Percentiles rank a stretch among this genome's conserved stretches.
phyloP scores from a whole-genome alignment of 1,284 basidiomycete genomes.

The Cryptococcus sp. region DNA sequence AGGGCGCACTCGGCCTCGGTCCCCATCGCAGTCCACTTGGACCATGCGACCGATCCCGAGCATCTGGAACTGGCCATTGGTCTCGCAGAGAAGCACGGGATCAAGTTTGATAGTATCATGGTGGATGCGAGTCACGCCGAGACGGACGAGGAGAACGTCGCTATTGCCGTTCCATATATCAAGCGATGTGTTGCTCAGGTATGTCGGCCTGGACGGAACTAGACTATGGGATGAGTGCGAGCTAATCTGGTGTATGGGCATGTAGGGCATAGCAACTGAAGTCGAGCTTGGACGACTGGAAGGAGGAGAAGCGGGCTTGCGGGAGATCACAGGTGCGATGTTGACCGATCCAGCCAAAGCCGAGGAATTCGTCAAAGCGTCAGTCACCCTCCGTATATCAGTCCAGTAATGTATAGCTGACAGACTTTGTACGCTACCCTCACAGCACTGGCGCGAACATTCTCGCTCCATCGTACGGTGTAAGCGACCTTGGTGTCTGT shows the following conservation, averaged over 20 bases:
- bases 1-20: slow-evolving; percentile 57
- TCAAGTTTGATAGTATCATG: slow-evolving; percentile 54
- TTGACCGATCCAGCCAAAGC: slow-evolving; percentile 55
- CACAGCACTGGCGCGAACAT: slow-evolving; percentile 54
- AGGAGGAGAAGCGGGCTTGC: slow-evolving; percentile 56
- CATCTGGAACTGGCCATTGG: slow-evolving; percentile 54
- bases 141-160: slow-evolving; percentile 54
- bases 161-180: slow-evolving; percentile 49
- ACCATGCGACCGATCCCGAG: slow-evolving; percentile 56
- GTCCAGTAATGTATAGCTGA: too few relatives aligned
- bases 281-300: slow-evolving; percentile 57
- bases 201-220: neutral
- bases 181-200: slow-evolving; percentile 40
- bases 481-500: neutral
- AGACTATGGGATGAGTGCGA: neutral
- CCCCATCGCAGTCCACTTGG: slow-evolving; percentile 54
- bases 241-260: neutral
- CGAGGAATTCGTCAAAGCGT: slow-evolving; percentile 50
- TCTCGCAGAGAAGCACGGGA: slow-evolving; percentile 48
- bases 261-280: slow-evolving; percentile 54
- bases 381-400: slow-evolving; percentile 9
- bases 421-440: neutral
- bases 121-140: slow-evolving; percentile 54
- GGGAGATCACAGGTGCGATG: slow-evolving; percentile 54
- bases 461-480: slow-evolving; percentile 55